Conservation (phyloP, 768 basidiomycete genomes). For the button mushroom (Agaricus bisporus) region DNA sequence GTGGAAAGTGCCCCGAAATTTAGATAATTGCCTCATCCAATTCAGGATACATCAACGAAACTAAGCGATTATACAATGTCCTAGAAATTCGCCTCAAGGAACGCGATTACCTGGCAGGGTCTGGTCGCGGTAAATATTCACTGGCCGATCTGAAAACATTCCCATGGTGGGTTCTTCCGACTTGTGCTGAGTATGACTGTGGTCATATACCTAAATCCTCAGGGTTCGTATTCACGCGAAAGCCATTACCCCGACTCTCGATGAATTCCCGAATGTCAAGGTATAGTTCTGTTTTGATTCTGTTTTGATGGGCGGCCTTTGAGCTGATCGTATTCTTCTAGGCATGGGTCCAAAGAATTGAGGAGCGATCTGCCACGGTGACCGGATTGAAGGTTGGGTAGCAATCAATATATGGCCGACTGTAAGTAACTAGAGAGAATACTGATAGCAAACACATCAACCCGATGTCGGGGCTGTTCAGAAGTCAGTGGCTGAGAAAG, state of each 20-base stretch:
- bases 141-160: slow-evolving; percentile 69
- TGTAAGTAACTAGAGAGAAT: too few relatives aligned
- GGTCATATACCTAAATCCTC: not conserved
- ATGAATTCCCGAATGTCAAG: slow-evolving; percentile 61
- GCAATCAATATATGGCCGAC: too few relatives aligned
- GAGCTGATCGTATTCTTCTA: slow-evolving; percentile 2
- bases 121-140: slow-evolving; percentile 58
- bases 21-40: not conserved
- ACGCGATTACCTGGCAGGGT: slow-evolving; percentile 78
- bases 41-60: slow-evolving; percentile 73
- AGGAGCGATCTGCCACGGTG: not conserved
- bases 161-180: slow-evolving; percentile 42
- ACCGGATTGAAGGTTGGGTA: slow-evolving; percentile 9
- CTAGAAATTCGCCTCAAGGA: slow-evolving; percentile 70
- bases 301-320: not conserved
- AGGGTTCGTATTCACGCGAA: slow-evolving; percentile 51
- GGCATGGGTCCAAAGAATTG: slow-evolving; percentile 19
- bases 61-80: slow-evolving; percentile 77
- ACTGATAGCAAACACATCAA: too few relatives aligned
- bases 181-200: not conserved
- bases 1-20: slow-evolving; percentile 16
- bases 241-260: slow-evolving; percentile 49
- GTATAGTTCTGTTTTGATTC: slow-evolving; percentile 18
- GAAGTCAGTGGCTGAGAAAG: too few relatives aligned
- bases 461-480: too few relatives aligned